Evolutionary conservation across 2,329 filamentous ascomycete species (phyloP), one percentile per base, ranked within the genome.

Genomic region (Coniochaeta sp.): DNA sequence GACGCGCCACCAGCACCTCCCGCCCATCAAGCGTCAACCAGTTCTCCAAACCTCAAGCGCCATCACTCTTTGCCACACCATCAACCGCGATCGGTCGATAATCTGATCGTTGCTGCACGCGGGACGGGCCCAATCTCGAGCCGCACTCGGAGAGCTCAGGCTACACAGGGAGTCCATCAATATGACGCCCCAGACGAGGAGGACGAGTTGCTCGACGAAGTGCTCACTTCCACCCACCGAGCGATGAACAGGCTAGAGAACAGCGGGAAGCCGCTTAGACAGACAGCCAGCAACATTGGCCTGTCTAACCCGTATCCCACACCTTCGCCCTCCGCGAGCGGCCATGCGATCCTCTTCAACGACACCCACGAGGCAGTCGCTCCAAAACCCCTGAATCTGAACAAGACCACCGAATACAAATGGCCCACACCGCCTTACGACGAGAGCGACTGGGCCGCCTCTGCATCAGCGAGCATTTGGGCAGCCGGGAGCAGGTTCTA

Each of bases 391-490:
- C 74, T 93, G 64, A 83, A 90, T 65, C 85, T 90, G 59, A 79
- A 81, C 68, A 85, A 85, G 70, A 68, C 77, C 1, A 71, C 74
- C 14, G 75, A 78, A 63, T 79, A 83, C 68, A 95, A 96, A 75
- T 97, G 93, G 89, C 93, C 93, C 3, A 98, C 95, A 17, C 95
- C 95, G 24, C 93, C 95, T 3, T 96, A 97, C 67, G 93, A 96
- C 69, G 93, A 96, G 68, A 87, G 88, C 64, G 93, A 96, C 72
- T 98, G 93, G 93, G 91, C 89, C 19, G 86, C 89, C 9, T 88
- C 90, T 47, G 89, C 91, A 32, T 86, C 91, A 12, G 89, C 90
- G 6, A 92, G 89, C 74, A 92, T 93, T 65, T 89, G 90, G 79
- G 88, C 89, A 58, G 85, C 87, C 34, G 84, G 89, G 64, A 87